These are phyloP conservation scores for Fomitopsis palustris DNA, from an alignment of 1,284 basidiomycete species.

Conservation along the genomic window DNA sequence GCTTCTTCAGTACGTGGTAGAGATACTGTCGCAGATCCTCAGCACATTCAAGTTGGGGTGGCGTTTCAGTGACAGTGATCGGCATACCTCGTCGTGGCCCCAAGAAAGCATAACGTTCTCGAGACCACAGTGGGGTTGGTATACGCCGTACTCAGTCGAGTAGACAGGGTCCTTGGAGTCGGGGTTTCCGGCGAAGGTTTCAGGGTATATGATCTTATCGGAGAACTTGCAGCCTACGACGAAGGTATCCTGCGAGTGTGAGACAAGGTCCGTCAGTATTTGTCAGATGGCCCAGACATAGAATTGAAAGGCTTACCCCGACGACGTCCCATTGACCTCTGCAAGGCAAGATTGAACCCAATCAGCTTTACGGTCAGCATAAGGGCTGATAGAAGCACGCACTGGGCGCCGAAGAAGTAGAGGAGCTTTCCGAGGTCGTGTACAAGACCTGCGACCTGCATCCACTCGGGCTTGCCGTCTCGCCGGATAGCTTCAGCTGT, in stretches of 20 bases:
- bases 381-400: constrained; percentile 13
- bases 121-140: constrained; percentile 80
- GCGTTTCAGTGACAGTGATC: constrained; percentile 1
- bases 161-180: constrained; percentile 71
- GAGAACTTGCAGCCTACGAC: constrained; percentile 86
- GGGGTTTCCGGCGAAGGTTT: constrained; percentile 81
- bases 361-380: not conserved
- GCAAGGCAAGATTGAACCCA: not conserved
- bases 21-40: constrained; percentile 50
- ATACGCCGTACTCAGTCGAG: constrained; percentile 82
- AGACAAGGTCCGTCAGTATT: constrained; percentile 1
- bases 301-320: constrained; percentile 47
- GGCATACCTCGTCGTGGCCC: constrained; percentile 82
- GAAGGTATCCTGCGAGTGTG: constrained; percentile 67
- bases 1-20: constrained; percentile 74
- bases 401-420: constrained; percentile 75
- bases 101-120: constrained; percentile 90
- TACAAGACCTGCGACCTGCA: constrained; percentile 86
- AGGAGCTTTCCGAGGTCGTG: constrained; percentile 88
- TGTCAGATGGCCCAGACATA: not conserved
- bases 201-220: constrained; percentile 82
- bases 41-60: constrained; percentile 10
- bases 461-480: constrained; percentile 88
- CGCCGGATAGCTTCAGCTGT: constrained; percentile 89
- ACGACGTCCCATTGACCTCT: constrained; percentile 92